Evolutionary conservation across 768 basidiomycete genomes (phyloP).

Genomic region (Termitomyces bulborhizus): DNA sequence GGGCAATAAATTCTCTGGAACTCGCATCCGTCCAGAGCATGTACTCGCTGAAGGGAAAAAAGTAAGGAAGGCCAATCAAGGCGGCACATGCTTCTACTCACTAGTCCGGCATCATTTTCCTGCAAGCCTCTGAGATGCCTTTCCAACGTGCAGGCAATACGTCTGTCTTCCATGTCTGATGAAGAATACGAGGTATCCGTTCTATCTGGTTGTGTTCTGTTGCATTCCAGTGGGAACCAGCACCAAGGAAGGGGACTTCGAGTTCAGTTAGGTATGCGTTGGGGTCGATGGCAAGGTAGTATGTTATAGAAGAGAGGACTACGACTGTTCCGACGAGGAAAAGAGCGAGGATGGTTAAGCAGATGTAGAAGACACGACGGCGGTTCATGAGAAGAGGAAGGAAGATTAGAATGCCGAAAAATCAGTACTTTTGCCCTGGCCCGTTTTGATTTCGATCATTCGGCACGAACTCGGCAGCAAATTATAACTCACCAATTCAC

Average conservation of each 20-base stretch:
- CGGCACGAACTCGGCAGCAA: slow-evolving; percentile 1
- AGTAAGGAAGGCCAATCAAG: slow-evolving; percentile 8
- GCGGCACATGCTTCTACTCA: slow-evolving; percentile 36
- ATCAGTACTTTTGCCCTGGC: background rate
- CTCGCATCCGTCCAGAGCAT: slow-evolving; percentile 95
- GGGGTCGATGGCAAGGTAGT: slow-evolving; percentile 78
- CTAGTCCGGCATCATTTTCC: slow-evolving; percentile 95
- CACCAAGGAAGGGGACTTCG: slow-evolving; percentile 59
- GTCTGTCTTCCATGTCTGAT: slow-evolving; percentile 98
- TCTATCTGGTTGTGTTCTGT: slow-evolving; percentile 58
- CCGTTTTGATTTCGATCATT: slow-evolving; percentile 2
- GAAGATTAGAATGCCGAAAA: slow-evolving; percentile 2
- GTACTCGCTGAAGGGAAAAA: slow-evolving; percentile 65
- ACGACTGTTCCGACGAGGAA: slow-evolving; percentile 83
- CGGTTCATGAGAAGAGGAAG: slow-evolving; percentile 32
- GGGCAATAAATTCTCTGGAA: slow-evolving; percentile 85
- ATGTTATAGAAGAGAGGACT: slow-evolving; percentile 88
- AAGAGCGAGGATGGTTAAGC: slow-evolving; percentile 54
- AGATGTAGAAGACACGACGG: slow-evolving; percentile 36
- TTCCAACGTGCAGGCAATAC: slow-evolving; percentile 79
- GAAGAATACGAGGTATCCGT: slow-evolving; percentile 85
- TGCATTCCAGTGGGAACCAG: slow-evolving; percentile 57
- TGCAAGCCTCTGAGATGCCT: slow-evolving; percentile 74
- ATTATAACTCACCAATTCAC: too few species aligned
- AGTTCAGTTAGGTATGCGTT: slow-evolving; percentile 74